A percentile compares a stretch with the other conserved stretches of the same genome.
Evolutionary conservation across 2,329 filamentous ascomycete genomes (phyloP).

Genomic region (Talaromyces pinophilus): DNA sequence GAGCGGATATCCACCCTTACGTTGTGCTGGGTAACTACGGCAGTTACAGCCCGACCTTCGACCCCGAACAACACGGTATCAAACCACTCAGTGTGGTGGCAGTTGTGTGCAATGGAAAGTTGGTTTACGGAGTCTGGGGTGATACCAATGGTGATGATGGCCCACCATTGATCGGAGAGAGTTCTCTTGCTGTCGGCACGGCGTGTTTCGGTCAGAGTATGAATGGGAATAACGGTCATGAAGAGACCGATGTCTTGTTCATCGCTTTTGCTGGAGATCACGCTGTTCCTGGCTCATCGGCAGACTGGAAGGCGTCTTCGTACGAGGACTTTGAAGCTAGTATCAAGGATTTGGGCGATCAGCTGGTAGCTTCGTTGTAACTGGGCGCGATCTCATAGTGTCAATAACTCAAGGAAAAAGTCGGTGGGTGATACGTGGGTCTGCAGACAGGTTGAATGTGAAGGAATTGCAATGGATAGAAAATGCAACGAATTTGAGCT

Average conservation of each 20-base stretch:
- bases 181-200: slow-evolving; percentile 59
- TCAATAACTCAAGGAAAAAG: background rate
- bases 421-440: background rate
- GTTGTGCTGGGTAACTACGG: slow-evolving; percentile 56
- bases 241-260: slow-evolving; percentile 61
- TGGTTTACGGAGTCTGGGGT: slow-evolving; percentile 63
- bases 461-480: background rate
- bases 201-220: slow-evolving; percentile 56
- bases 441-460: background rate
- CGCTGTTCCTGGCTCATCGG: slow-evolving; percentile 58
- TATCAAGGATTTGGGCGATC: slow-evolving; percentile 29
- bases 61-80: slow-evolving; percentile 48
- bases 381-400: background rate
- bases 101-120: slow-evolving; percentile 54
- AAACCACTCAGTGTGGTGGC: slow-evolving; percentile 58
- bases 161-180: slow-evolving; percentile 51
- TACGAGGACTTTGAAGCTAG: slow-evolving; percentile 49
- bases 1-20: slow-evolving; percentile 56
- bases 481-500: background rate
- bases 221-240: slow-evolving; percentile 59
- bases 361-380: slow-evolving; percentile 16
- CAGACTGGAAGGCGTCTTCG: slow-evolving; percentile 56
- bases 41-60: slow-evolving; percentile 42
- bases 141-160: slow-evolving; percentile 61
- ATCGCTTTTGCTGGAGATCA: slow-evolving; percentile 60